Conservation (phyloP, 345 rosid genomes). For the Hibiscus syriacus region DNA sequence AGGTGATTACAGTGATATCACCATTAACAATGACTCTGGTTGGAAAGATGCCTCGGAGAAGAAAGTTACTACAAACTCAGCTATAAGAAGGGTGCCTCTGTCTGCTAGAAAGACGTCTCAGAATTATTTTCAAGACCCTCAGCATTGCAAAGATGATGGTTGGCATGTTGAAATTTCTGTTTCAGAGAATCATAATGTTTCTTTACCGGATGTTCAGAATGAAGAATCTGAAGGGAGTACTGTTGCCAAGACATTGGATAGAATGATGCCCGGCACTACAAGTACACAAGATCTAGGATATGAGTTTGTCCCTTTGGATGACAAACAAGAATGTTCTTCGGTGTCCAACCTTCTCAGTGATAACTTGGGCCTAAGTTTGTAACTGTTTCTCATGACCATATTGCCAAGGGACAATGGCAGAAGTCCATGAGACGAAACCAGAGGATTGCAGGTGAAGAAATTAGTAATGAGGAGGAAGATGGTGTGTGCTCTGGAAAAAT, state of each 20-base stretch:
- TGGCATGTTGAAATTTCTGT: constrained; percentile 80
- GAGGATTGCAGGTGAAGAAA: constrained; percentile 38
- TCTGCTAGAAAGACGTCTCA: constrained; percentile 40
- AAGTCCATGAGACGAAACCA: constrained; percentile 37
- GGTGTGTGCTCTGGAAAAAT: constrained; percentile 31
- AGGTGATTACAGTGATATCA: constrained; percentile 48
- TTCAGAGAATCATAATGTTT: constrained; percentile 34
- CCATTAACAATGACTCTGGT: constrained; percentile 40
- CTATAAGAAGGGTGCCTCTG: constrained; percentile 48
- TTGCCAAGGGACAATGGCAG: constrained; percentile 27
- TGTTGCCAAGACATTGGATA: constrained; percentile 50
- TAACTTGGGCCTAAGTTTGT: constrained; percentile 40
- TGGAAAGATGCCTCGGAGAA: constrained; percentile 39
- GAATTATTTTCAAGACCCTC: constrained; percentile 30
- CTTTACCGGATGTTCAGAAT: constrained; percentile 37
- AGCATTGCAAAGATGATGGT: constrained; percentile 45
- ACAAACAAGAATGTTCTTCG: constrained; percentile 56
- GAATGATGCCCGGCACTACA: constrained; percentile 28
- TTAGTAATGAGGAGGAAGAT: constrained; percentile 39
- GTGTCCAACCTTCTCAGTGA: constrained; percentile 38
- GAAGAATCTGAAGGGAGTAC: constrained; percentile 87
- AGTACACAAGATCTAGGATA: constrained; percentile 38
- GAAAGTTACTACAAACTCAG: constrained; percentile 36
- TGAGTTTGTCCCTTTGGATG: constrained; percentile 53
- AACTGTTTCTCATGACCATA: constrained; percentile 40